phyloP scores from a whole-genome alignment of 345 rosid genomes.

The Leavenworthia alabamica region DNA sequence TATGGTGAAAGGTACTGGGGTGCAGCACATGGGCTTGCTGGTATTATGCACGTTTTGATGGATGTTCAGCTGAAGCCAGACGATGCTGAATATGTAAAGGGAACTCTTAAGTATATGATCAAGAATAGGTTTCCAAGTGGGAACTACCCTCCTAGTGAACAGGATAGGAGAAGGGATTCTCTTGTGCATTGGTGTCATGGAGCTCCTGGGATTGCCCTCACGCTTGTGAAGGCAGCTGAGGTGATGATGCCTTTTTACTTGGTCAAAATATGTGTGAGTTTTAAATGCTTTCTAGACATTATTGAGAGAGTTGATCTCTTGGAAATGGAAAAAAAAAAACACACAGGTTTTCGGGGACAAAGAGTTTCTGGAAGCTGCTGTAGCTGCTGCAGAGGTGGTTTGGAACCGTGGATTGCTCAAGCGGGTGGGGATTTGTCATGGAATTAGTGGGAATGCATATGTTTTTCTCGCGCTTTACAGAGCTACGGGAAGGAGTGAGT shows the following conservation, averaged over 20 bases:
- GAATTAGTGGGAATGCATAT: conserved; percentile 60
- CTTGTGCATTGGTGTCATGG: conserved; percentile 86
- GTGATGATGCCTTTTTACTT: conserved; percentile 23
- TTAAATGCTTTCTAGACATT: background rate
- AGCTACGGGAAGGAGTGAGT: conserved; percentile 43
- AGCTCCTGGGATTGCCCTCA: conserved; percentile 63
- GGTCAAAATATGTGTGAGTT: background rate
- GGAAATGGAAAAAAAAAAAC: background rate
- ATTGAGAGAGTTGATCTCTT: background rate
- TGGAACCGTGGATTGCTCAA: conserved; percentile 64
- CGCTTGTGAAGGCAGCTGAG: conserved; percentile 62
- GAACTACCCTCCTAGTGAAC: conserved; percentile 55
- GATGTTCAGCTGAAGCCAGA: conserved; percentile 51
- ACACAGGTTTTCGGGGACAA: conserved; percentile 51
- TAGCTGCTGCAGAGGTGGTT: conserved; percentile 56
- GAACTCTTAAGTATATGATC: conserved; percentile 49
- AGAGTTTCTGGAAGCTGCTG: conserved; percentile 51
- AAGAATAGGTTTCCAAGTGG: conserved; percentile 48
- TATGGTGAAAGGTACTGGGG: conserved; percentile 69
- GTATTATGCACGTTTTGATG: conserved; percentile 61
- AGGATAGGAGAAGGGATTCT: conserved; percentile 33
- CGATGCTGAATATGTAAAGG: conserved; percentile 56
- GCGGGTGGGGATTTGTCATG: conserved; percentile 71
- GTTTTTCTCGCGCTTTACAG: conserved; percentile 53
- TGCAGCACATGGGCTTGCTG: conserved; percentile 74